phyloP scores from a whole-genome alignment of 164 flowering plant species.

The Dillenia suffruticosa region DNA sequence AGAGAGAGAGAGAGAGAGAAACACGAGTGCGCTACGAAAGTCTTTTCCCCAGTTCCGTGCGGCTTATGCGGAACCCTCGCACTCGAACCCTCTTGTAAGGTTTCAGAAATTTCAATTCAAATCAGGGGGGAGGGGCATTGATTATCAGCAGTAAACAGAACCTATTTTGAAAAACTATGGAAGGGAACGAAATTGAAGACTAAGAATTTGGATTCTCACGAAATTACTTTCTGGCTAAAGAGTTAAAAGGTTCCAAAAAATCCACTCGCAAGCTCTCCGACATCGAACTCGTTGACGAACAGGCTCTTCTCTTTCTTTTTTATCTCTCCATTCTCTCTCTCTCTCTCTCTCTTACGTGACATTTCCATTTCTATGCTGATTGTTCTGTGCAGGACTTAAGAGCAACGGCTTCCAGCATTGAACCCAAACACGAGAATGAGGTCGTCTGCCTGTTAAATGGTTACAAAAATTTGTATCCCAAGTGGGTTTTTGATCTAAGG shows the following conservation, averaged over 20 bases:
- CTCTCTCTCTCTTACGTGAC: neutral
- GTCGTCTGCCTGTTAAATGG: slow-evolving; percentile 36
- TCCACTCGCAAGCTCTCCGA: slow-evolving; percentile 70
- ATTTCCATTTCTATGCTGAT: neutral
- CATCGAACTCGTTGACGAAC: slow-evolving; percentile 72
- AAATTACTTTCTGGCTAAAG: slow-evolving; percentile 80
- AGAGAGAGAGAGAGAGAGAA: no score
- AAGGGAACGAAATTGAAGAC: slow-evolving; percentile 43
- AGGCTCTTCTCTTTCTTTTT: slow-evolving; percentile 32
- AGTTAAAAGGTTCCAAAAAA: slow-evolving; percentile 70
- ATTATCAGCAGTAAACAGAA: no score
- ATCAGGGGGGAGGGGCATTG: no score
- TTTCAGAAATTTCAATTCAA: no score
- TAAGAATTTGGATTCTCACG: slow-evolving; percentile 90
- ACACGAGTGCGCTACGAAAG: no score
- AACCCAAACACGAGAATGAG: slow-evolving; percentile 78
- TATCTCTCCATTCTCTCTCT: slow-evolving; percentile 4
- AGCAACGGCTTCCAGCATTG: slow-evolving; percentile 44
- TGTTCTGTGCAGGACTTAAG: slow-evolving; percentile 56
- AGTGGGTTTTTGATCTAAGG: slow-evolving; percentile 80
- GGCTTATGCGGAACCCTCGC: no score
- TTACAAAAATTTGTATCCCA: slow-evolving; percentile 51
- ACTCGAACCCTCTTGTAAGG: no score
- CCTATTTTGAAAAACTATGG: slow-evolving; percentile 27
- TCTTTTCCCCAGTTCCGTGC: no score